Evolutionary conservation across 2,329 filamentous ascomycete species (phyloP).

Genomic region (Acephala macrosclerotiorum): DNA sequence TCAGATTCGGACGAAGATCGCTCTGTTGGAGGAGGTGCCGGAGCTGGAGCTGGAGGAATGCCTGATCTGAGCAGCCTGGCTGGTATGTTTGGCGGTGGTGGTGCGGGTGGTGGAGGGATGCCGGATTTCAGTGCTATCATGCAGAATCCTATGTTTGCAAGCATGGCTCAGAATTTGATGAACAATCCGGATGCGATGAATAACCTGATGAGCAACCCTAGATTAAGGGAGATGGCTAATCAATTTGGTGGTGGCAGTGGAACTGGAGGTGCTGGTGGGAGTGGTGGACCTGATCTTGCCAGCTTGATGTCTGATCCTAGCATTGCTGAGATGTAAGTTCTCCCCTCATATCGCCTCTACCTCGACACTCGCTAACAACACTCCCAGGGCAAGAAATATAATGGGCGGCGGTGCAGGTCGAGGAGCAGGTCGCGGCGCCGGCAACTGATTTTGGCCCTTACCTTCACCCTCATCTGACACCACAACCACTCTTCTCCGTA

Average conservation of each 20-base stretch:
- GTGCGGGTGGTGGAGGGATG: constrained; percentile 78
- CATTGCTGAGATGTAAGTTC: constrained; percentile 89
- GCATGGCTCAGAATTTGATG: constrained; percentile 98
- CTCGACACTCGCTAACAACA: constrained; percentile 15
- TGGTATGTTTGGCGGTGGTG: constrained; percentile 75
- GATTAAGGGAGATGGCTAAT: constrained; percentile 85
- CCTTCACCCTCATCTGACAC: not conserved
- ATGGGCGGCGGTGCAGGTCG: constrained; percentile 58
- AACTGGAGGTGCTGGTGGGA: constrained; percentile 53
- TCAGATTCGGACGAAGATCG: constrained; percentile 52
- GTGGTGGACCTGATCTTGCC: constrained; percentile 87
- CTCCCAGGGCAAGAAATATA: constrained; percentile 65
- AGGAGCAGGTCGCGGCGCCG: constrained; percentile 33
- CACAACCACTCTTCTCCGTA: not conserved
- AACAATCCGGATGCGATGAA: constrained; percentile 92
- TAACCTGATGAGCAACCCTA: constrained; percentile 94
- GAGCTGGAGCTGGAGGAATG: constrained; percentile 61
- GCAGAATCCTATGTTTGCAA: constrained; percentile 98
- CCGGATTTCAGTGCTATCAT: constrained; percentile 88
- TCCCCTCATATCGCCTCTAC: not conserved
- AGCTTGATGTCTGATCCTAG: constrained; percentile 90
- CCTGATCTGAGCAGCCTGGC: constrained; percentile 76
- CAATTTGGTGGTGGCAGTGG: constrained; percentile 67
- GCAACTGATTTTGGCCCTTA: not conserved
- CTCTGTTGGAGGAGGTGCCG: constrained; percentile 57